phyloP scores from a whole-genome alignment of 2,329 filamentous ascomycete species.

The Colletotrichum gloeosporioides region DNA sequence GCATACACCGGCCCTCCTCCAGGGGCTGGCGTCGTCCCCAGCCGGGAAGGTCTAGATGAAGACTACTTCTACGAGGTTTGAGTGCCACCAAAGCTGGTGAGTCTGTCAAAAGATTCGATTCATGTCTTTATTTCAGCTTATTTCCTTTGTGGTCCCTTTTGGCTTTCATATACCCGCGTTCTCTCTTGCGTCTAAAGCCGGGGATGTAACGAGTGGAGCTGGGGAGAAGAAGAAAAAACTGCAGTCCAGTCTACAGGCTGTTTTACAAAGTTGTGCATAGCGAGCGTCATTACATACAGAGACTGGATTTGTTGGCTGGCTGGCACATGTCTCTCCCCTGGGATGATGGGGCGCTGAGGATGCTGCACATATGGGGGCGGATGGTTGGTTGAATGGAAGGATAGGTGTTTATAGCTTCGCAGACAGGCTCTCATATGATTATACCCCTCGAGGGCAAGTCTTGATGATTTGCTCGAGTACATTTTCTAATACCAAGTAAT shows the following conservation, averaged over 20 bases:
- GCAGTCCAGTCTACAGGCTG: not conserved
- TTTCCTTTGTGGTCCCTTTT: not conserved
- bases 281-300: slow-evolving; percentile 3
- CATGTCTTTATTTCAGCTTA: slow-evolving; percentile 4
- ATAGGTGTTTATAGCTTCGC: not conserved
- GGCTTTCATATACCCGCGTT: slow-evolving; percentile 20
- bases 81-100: slow-evolving; percentile 14
- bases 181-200: not conserved
- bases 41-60: slow-evolving; percentile 84
- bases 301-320: not conserved
- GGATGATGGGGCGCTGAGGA: not conserved
- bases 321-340: not conserved
- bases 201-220: slow-evolving; percentile 7
- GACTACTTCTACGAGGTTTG: slow-evolving; percentile 90
- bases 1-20: slow-evolving; percentile 69
- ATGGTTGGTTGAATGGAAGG: not conserved
- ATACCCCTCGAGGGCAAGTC: slow-evolving; percentile 1
- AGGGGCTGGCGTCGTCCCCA: slow-evolving; percentile 80
- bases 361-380: not conserved
- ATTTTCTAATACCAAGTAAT: not conserved
- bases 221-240: not conserved
- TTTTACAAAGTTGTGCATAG: slow-evolving; percentile 6
- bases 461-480: slow-evolving; percentile 12
- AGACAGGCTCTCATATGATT: slow-evolving; percentile 1
- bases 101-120: not conserved